Evolutionary conservation across 2,329 filamentous ascomycete genomes (phyloP).

Genomic region (Metarhizium rileyi): DNA sequence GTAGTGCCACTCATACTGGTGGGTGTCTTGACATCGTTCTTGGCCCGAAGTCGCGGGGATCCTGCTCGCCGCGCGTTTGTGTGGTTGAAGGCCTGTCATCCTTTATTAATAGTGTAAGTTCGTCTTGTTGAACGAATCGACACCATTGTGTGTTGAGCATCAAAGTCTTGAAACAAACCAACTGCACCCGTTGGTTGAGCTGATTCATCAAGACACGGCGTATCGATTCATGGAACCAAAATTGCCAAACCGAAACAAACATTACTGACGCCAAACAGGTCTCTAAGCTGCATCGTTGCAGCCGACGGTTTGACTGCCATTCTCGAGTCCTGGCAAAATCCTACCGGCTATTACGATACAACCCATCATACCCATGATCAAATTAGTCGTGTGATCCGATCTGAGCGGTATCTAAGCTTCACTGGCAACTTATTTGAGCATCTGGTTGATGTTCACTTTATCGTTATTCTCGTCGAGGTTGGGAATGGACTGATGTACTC

Average conservation of each 20-base stretch:
- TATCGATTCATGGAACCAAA: neutral
- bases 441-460: conserved; percentile 3
- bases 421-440: conserved; percentile 8
- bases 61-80: conserved; percentile 5
- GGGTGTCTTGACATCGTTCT: conserved; percentile 2
- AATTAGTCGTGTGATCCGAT: conserved; percentile 6
- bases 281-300: conserved; percentile 6
- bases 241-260: neutral
- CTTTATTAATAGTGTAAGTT: conserved; percentile 6
- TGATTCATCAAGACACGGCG: too few species aligned
- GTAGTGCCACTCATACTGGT: conserved; percentile 4
- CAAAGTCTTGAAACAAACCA: neutral
- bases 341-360: conserved; percentile 7
- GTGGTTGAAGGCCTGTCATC: conserved; percentile 7
- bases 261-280: neutral
- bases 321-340: conserved; percentile 8
- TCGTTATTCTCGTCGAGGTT: conserved; percentile 5
- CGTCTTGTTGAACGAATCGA: neutral
- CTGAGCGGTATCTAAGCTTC: conserved; percentile 8
- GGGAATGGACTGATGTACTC: conserved; percentile 7
- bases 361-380: conserved; percentile 5
- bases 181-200: neutral
- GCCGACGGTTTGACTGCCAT: conserved; percentile 7
- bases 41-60: conserved; percentile 5
- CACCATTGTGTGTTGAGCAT: neutral